Base-by-base conservation (phyloP, 495 filamentous ascomycete species). In the Penicillium flavigenum region DNA sequence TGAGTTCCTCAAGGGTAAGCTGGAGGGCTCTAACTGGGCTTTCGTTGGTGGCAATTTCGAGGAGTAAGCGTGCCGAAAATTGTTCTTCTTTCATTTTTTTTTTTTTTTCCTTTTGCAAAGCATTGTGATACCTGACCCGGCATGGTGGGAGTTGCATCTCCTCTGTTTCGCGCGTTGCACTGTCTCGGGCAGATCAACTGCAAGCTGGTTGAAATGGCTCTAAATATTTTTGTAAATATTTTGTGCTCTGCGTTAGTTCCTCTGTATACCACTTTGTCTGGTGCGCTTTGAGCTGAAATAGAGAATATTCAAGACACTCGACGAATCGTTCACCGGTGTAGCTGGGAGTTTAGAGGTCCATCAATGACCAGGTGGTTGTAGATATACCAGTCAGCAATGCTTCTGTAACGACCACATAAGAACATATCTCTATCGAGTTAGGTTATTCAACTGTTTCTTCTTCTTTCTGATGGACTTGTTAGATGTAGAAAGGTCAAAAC, bases 1-100 rank as follows among this genome's bases (percentile, higher is more conserved):
- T 73, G 94, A 98, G 74, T 96, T 77, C 69, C 74, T 97, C 56
- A 96, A 91, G 79, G 84, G 85, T 19, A 86, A 88, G 73, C 70
- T 97, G 57, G 92, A 97, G 76, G 81, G 77, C 58, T 89, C 85
- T 54, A 82, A 81, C 51, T 79, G 83, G 68, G 78, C 85, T 26
- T 74, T 88, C 54, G 70, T 89, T 16, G 81, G 85, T 29, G 84
- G 82, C 50, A 77, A 78, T 49, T 96, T 87, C 65, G 89, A 93
- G 66, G 89, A 92, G 72, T 94, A 82, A 75, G 60, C 29, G 2
- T 53, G 34, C 11, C 32, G 47, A 59, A 47, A 36, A 32, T 43
- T 56, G 46, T 49, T 44, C 48, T 49, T 44, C 54, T 60, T 58
- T 24, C 24, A n/a, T n/a, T n/a, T n/a, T n/a, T 20, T 20, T 2